Percentiles rank a stretch among this genome's conserved stretches.
phyloP scores from a whole-genome alignment of 768 basidiomycete genomes.

The Macrolepiota albuminosa region DNA sequence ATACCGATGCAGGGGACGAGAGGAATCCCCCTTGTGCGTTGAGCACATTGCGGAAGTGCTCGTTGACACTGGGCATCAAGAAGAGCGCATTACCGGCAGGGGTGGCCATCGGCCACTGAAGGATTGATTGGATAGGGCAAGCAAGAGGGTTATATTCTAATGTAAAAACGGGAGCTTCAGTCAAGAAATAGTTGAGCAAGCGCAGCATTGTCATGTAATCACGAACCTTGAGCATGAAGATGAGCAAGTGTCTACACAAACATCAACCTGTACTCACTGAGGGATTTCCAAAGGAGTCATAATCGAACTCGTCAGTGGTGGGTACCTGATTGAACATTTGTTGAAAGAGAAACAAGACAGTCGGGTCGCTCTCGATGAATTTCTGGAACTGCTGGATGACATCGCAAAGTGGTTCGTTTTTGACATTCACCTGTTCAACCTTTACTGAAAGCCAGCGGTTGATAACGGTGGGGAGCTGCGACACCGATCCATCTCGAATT shows the following conservation, averaged over 20 bases:
- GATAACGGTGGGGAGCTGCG: constrained; percentile 1
- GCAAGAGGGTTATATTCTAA: constrained; percentile 33
- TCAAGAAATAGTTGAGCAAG: constrained; percentile 38
- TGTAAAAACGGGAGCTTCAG: constrained; percentile 36
- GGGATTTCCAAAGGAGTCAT: constrained; percentile 5
- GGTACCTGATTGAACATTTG: constrained; percentile 14
- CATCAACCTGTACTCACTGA: not conserved
- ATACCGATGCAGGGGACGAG: constrained; percentile 23
- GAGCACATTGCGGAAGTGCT: constrained; percentile 41
- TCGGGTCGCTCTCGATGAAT: constrained; percentile 9
- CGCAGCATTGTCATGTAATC: constrained; percentile 37
- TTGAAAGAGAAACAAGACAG: constrained; percentile 4
- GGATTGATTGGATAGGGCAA: constrained; percentile 42
- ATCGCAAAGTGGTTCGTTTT: not conserved
- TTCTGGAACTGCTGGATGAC: constrained; percentile 6
- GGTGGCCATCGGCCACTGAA: constrained; percentile 36
- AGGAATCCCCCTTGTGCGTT: constrained; percentile 47
- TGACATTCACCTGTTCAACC: not conserved
- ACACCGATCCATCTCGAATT: constrained; percentile 6
- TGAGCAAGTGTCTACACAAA: not conserved
- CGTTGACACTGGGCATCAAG: constrained; percentile 41
- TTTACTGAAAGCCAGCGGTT: constrained; percentile 3
- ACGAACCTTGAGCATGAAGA: constrained; percentile 24
- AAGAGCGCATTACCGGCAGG: constrained; percentile 27
- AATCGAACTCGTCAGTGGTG: constrained; percentile 1